Conservation (phyloP, 192 early-diverging fungal genomes). For the Coemansia sp. region DNA sequence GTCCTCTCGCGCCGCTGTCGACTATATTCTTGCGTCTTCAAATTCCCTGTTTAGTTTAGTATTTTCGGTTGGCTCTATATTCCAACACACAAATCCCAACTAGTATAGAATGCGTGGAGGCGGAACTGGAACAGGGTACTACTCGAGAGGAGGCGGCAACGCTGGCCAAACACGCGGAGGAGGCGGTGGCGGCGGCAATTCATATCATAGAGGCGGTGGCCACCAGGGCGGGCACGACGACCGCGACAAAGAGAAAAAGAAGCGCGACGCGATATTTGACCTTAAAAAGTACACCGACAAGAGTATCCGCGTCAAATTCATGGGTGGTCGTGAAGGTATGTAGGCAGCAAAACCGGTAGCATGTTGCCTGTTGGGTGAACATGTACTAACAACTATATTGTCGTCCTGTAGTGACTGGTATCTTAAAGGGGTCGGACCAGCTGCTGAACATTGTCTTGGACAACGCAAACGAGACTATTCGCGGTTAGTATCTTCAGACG, state of each 20-base stretch:
- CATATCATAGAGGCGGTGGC: constrained; percentile 54
- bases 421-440: constrained; percentile 90
- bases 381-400: background rate
- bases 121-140: constrained; percentile 20
- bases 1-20: no score
- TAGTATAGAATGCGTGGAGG: constrained; percentile 48
- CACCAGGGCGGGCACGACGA: constrained; percentile 46
- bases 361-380: no score
- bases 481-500: constrained; percentile 54
- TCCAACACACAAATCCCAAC: background rate
- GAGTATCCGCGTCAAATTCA: constrained; percentile 89
- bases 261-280: constrained; percentile 92
- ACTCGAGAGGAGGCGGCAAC: constrained; percentile 54
- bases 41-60: background rate
- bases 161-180: constrained; percentile 46
- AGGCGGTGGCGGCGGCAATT: constrained; percentile 42
- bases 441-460: constrained; percentile 94
- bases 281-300: constrained; percentile 93
- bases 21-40: background rate
- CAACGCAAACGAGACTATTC: constrained; percentile 80
- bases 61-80: background rate
- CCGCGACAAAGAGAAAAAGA: constrained; percentile 61
- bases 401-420: constrained; percentile 73
- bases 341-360: background rate
- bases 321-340: constrained; percentile 89